A percentile compares a stretch with the other conserved stretches of the same genome.
These are phyloP conservation scores for Hymenoscyphus linearis DNA, from an alignment of 2,329 filamentous ascomycete genomes.

Conservation along the genomic window DNA sequence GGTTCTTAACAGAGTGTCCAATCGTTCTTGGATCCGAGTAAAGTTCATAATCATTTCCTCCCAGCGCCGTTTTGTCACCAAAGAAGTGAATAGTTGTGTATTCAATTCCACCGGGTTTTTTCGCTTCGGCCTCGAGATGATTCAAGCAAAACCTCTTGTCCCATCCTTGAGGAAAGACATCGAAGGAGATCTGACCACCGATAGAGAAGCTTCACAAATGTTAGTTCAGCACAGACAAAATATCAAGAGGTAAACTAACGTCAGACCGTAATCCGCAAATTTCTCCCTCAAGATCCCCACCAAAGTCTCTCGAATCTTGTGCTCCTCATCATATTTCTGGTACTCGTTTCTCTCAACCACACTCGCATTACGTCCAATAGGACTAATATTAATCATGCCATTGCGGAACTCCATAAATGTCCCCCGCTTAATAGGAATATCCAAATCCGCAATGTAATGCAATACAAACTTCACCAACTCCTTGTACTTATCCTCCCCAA, in stretches of 20 bases:
- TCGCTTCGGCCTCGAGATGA: constrained; percentile 77
- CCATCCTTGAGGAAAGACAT: constrained; percentile 95
- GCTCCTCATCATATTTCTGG: constrained; percentile 71
- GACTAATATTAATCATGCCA: constrained; percentile 84
- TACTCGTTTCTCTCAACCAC: constrained; percentile 76
- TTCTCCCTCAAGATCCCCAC: constrained; percentile 71
- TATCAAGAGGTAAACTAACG: constrained; percentile 51
- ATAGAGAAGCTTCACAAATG: constrained; percentile 67
- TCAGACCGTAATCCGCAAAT: constrained; percentile 79
- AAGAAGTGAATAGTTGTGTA: constrained; percentile 97
- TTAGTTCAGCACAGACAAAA: constrained; percentile 1
- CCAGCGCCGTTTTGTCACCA: constrained; percentile 86
- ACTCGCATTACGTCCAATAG: constrained; percentile 81
- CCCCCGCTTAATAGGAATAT: constrained; percentile 76
- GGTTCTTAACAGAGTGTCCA: constrained; percentile 76
- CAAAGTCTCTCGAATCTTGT: constrained; percentile 71
- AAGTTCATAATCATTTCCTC: constrained; percentile 96
- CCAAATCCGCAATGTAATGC: constrained; percentile 78
- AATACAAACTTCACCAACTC: constrained; percentile 69
- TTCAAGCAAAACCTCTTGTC: constrained; percentile 96
- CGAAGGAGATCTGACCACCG: constrained; percentile 96
- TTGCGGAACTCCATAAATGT: constrained; percentile 87
- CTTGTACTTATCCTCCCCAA: constrained; percentile 82
- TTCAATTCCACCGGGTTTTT: constrained; percentile 61
- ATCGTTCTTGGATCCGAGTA: constrained; percentile 75